phyloP scores from a whole-genome alignment of 257 asterid species.

The Penstemon eatonii region DNA sequence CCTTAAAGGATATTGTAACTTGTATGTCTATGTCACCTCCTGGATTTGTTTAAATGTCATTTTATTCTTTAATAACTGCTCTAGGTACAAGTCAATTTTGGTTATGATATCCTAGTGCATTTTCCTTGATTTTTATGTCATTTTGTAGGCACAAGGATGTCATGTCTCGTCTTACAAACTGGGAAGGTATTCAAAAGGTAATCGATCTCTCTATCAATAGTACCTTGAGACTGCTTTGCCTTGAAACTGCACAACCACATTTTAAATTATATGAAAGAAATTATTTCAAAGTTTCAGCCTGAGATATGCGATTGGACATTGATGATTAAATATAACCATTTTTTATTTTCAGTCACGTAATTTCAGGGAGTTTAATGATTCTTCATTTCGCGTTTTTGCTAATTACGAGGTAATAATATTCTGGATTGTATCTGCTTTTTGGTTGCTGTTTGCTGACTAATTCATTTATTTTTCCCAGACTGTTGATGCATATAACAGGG shows the following conservation, averaged over 20 bases:
- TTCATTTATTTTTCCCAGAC: conserved; percentile 40
- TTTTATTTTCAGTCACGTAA: conserved; percentile 41
- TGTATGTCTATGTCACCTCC: conserved; percentile 42
- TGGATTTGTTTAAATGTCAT: conserved; percentile 10
- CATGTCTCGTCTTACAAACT: conserved; percentile 16
- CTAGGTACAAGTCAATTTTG: neutral
- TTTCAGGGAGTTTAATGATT: conserved; percentile 53
- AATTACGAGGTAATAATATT: conserved; percentile 50
- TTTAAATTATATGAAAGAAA: neutral
- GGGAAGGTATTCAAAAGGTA: conserved; percentile 24
- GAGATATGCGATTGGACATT: neutral
- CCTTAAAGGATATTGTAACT: conserved; percentile 68
- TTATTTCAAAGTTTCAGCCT: neutral
- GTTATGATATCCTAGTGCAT: neutral
- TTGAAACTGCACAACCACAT: neutral
- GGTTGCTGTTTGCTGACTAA: conserved; percentile 5
- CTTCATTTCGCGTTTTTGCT: conserved; percentile 48
- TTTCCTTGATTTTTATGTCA: neutral
- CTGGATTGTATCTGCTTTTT: neutral
- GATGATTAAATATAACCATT: neutral
- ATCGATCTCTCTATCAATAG: neutral
- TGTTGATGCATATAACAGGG: conserved; percentile 81
- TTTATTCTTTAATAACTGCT: neutral
- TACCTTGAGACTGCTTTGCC: neutral
- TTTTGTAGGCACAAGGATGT: conserved; percentile 21